These are phyloP conservation scores for Cladosporium sp. DNA, from an alignment of 2,329 filamentous ascomycete species.

Conservation along the genomic window DNA sequence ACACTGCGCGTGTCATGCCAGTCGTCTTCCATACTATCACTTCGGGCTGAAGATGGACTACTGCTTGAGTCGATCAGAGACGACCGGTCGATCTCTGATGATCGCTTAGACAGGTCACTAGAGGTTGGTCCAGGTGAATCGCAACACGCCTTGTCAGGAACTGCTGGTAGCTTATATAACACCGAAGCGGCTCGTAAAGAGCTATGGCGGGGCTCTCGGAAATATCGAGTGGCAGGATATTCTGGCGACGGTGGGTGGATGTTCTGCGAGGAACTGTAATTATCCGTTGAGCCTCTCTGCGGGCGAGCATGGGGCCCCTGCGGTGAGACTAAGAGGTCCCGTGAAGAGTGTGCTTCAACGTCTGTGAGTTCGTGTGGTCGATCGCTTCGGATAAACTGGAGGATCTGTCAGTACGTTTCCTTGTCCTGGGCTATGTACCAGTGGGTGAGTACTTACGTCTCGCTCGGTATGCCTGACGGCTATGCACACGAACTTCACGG, in stretches of 20 bases:
- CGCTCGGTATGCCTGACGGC: neutral
- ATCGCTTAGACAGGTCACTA: neutral
- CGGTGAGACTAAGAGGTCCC: neutral
- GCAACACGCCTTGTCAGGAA: neutral
- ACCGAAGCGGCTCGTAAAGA: neutral
- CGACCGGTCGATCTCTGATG: neutral
- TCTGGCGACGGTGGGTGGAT: neutral
- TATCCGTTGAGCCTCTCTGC: neutral
- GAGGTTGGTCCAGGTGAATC: neutral
- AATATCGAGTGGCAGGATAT: neutral
- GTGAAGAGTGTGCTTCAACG: neutral
- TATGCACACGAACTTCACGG: neutral
- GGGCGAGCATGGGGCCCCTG: neutral
- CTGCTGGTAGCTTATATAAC: neutral
- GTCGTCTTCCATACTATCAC: neutral
- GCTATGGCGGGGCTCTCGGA: slow-evolving; percentile 13
- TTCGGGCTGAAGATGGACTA: neutral
- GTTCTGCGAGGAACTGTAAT: neutral
- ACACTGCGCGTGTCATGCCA: slow-evolving; percentile 13
- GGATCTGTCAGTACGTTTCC: neutral
- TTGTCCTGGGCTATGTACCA: neutral
- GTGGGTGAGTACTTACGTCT: neutral
- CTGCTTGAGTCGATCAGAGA: neutral
- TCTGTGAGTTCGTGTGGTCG: neutral
- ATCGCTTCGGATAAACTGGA: neutral